Evolutionary conservation across 176 grass and related monocot species (phyloP), one percentile per base, ranked within the genome.

Genomic region (Olyra latifolia): DNA sequence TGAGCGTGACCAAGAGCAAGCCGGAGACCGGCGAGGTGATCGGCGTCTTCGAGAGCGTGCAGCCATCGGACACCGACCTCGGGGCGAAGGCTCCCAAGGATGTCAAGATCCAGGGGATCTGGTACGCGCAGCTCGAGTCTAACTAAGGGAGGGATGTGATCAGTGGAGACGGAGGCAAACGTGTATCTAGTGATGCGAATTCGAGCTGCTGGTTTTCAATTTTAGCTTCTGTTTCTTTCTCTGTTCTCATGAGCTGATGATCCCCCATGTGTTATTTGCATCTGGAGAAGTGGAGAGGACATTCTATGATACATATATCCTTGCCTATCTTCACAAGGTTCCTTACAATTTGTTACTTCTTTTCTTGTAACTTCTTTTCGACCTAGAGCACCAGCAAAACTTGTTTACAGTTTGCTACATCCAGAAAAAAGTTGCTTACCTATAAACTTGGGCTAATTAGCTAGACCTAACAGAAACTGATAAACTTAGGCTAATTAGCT

Each of bases 51-150:
- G 90, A 97, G 93, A 97, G 93, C 72, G 24, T 97, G 58, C 93
- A 97, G 88, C 90, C 93, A 23, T 97, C 88, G 0, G 93, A 97
- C 83, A 97, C 88, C 2, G 93, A 97, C 84, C 83, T 97, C 1
- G 93, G 93, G 3, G 93, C 93, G 2, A 97, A 97, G 85, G 72
- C 30, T 53, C 93, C 93, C 16, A 97, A 97, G 90, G 90, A 97
- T 25, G 93, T 97, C 0, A 97, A 97, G 88, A 97, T 97, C 90
- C 90, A 87, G 82, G 93, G 93, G 11, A 12, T 97, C 79, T 97
- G 93, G 93, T 97, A 97, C 42, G 90, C 82, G 22, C 88, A 97
- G 79, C 74, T 97, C 56, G 93, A 97, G 22, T 80, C 57, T 29
- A 77, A 85, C 75, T 85, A 87, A 71, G 69, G 65, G 50, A 71